A percentile compares a stretch with the other conserved stretches of the same genome.
Conservation (phyloP, 2,329 filamentous ascomycete species). For the Thermoascus crustaceus region DNA sequence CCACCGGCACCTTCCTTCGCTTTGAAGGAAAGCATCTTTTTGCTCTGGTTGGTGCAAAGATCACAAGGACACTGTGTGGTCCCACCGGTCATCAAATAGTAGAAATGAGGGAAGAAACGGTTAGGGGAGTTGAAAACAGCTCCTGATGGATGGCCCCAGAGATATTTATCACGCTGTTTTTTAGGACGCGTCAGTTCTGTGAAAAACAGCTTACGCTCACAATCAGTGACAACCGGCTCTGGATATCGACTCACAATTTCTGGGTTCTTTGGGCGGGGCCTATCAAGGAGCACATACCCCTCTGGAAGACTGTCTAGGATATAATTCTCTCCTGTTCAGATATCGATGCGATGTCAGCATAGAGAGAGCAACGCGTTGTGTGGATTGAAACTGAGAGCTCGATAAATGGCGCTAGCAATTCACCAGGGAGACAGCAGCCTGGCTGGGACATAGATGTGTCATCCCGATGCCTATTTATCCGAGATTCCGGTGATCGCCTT, state of each 20-base stretch:
- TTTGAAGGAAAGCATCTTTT: constrained; percentile 1
- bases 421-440: not conserved
- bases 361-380: not conserved
- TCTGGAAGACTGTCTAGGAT: constrained; percentile 45
- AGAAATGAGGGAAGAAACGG: constrained; percentile 51
- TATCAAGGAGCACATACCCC: constrained; percentile 47
- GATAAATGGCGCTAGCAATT: not conserved
- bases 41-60: constrained; percentile 31
- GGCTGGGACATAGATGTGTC: too few relatives aligned
- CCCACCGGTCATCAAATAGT: constrained; percentile 45
- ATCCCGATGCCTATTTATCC: too few relatives aligned
- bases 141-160: constrained; percentile 50
- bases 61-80: constrained; percentile 43
- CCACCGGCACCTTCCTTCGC: not conserved
- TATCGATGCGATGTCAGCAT: not conserved
- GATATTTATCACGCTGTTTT: constrained; percentile 44
- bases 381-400: not conserved
- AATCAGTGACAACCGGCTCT: not conserved
- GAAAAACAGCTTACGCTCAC: not conserved
- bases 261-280: constrained; percentile 34
- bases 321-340: constrained; percentile 37
- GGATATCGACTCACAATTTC: constrained; percentile 20
- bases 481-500: too few relatives aligned
- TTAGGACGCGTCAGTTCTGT: constrained; percentile 1
- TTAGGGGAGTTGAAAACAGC: constrained; percentile 46